A percentile compares a stretch with the other conserved stretches of the same genome.
Evolutionary conservation across 2,329 filamentous ascomycete species (phyloP).

Genomic region (Sporothrix humicola): DNA sequence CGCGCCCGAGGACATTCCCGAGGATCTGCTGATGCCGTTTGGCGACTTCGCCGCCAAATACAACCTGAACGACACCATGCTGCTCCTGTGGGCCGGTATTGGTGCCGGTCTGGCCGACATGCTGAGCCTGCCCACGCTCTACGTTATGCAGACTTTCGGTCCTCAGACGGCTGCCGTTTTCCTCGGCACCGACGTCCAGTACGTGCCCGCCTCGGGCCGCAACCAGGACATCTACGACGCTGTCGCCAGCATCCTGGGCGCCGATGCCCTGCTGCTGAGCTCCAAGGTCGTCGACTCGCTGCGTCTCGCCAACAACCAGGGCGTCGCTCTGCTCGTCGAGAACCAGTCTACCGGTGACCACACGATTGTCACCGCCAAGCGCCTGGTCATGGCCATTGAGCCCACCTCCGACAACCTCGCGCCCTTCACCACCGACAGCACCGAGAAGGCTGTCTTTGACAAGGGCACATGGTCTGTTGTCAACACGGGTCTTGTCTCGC

Average conservation of each 20-base stretch:
- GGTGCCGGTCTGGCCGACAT: conserved; percentile 53
- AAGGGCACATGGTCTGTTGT: conserved; percentile 45
- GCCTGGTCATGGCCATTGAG: conserved; percentile 47
- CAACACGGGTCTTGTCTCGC: conserved; percentile 44
- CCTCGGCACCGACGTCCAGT: conserved; percentile 42
- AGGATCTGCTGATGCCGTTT: conserved; percentile 55
- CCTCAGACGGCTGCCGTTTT: conserved; percentile 46
- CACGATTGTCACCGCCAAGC: conserved; percentile 44
- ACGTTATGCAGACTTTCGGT: conserved; percentile 52
- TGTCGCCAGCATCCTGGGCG: conserved; percentile 45
- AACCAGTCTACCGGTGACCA: conserved; percentile 38
- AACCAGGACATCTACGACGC: conserved; percentile 51
- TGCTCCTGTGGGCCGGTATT: conserved; percentile 50
- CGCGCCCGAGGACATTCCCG: conserved; percentile 51
- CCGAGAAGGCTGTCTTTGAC: conserved; percentile 44
- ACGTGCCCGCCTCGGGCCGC: conserved; percentile 45
- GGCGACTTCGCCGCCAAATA: conserved; percentile 56
- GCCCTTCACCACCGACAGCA: conserved; percentile 44
- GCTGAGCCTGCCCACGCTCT: conserved; percentile 51
- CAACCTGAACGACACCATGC: conserved; percentile 42
- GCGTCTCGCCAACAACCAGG: conserved; percentile 41
- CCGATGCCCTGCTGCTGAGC: conserved; percentile 46
- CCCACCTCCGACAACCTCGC: conserved; percentile 44
- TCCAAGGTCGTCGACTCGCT: conserved; percentile 45
- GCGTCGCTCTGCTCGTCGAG: conserved; percentile 43